These are phyloP conservation scores for Ustilago sp. DNA, from an alignment of 1,284 basidiomycete genomes.

Conservation along the genomic window DNA sequence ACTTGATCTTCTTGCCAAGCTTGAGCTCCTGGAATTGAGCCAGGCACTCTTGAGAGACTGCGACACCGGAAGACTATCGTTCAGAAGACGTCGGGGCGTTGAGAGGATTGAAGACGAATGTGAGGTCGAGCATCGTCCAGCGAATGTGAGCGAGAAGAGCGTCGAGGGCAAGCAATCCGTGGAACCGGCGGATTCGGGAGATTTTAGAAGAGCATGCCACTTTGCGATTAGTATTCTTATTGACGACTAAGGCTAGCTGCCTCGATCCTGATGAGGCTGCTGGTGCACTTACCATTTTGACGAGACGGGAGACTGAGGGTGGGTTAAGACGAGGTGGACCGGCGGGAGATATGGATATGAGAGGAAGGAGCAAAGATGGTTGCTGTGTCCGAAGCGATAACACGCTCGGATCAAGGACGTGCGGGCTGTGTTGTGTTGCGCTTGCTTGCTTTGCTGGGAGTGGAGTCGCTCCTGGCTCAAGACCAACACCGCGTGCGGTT, in stretches of 20 bases:
- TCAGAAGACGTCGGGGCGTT: neutral
- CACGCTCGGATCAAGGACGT: conserved; percentile 16
- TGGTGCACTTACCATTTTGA: conserved; percentile 9
- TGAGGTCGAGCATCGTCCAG: neutral
- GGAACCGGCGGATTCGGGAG: neutral
- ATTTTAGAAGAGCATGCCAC: neutral
- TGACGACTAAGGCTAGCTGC: neutral
- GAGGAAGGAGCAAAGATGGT: neutral
- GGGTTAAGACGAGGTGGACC: neutral
- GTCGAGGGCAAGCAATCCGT: neutral
- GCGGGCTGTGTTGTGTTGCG: conserved; percentile 9
- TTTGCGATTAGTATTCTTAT: neutral
- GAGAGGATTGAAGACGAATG: neutral
- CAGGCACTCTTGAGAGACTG: conserved; percentile 76
- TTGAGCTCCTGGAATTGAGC: conserved; percentile 81
- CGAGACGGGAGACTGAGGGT: neutral
- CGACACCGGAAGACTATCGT: conserved; percentile 81
- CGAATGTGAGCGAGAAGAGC: neutral
- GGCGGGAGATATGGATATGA: conserved; percentile 1
- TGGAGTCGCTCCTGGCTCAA: conserved; percentile 11
- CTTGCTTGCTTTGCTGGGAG: neutral
- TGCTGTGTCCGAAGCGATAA: conserved; percentile 5
- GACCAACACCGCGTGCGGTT: conserved; percentile 1
- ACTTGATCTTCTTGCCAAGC: conserved; percentile 84
- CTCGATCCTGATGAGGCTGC: neutral